These are phyloP conservation scores for Rhizopogon salebrosus DNA, from an alignment of 768 basidiomycete genomes.

Conservation along the genomic window DNA sequence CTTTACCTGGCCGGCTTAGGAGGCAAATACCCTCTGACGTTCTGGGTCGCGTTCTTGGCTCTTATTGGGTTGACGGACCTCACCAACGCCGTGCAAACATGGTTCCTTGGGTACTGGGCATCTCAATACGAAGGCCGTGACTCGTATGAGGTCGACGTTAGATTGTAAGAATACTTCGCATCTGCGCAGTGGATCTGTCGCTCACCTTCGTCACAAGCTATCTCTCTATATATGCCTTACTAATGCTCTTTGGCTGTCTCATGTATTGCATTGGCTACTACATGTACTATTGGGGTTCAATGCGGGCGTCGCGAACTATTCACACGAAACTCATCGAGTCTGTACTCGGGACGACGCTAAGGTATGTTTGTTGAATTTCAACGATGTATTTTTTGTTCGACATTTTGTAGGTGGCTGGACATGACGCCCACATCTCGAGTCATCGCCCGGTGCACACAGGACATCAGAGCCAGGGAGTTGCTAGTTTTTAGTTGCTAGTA, in stretches of 20 bases:
- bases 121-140: conserved; percentile 32
- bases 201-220: conserved; percentile 33
- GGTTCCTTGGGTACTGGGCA: too few species aligned
- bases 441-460: too few species aligned
- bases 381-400: too few species aligned
- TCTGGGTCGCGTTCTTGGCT: conserved; percentile 23
- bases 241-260: conserved; percentile 27
- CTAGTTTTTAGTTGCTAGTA: conserved; percentile 1
- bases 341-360: too few species aligned
- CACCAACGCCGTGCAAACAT: conserved; percentile 19
- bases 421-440: too few species aligned
- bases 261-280: conserved; percentile 30
- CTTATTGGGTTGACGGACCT: conserved; percentile 18
- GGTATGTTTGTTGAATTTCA: too few species aligned
- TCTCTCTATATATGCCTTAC: conserved; percentile 35
- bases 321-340: too few species aligned
- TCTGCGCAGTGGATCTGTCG: neutral
- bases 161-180: conserved; percentile 20
- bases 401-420: too few species aligned
- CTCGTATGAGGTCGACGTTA: conserved; percentile 25
- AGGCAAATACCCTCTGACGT: conserved; percentile 19
- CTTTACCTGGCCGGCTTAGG: conserved; percentile 16
- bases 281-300: conserved; percentile 38
- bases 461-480: conserved; percentile 22
- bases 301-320: too few species aligned